These are phyloP conservation scores for Fusarium luffae DNA, from an alignment of 2,329 filamentous ascomycete genomes.

Conservation along the genomic window DNA sequence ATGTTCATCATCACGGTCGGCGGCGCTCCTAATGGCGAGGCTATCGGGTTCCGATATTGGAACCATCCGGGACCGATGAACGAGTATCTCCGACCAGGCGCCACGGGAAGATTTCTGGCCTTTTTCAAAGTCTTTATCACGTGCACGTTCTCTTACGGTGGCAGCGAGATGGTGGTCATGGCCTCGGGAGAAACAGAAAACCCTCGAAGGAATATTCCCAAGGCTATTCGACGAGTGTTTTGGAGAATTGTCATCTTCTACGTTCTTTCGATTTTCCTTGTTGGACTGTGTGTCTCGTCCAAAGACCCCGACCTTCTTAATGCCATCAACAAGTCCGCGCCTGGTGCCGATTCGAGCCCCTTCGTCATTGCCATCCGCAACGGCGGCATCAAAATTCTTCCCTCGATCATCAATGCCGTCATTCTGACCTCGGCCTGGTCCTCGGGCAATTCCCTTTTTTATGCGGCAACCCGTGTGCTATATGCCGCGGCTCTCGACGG, in stretches of 20 bases:
- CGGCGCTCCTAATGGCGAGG: conserved; percentile 62
- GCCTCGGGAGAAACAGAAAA: conserved; percentile 56
- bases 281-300: conserved; percentile 72
- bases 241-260: conserved; percentile 73
- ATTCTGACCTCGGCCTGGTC: conserved; percentile 75
- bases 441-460: conserved; percentile 70
- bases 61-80: conserved; percentile 57
- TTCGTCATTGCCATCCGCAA: conserved; percentile 75
- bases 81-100: conserved; percentile 60
- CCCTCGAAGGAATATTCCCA: conserved; percentile 44
- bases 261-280: conserved; percentile 68
- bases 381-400: conserved; percentile 71
- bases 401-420: conserved; percentile 75
- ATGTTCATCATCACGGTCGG: conserved; percentile 60
- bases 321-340: conserved; percentile 65
- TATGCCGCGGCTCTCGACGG: conserved; percentile 74
- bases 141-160: conserved; percentile 72
- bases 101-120: conserved; percentile 65
- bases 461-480: conserved; percentile 75
- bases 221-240: conserved; percentile 70
- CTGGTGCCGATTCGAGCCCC: conserved; percentile 56
- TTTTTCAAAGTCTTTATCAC: conserved; percentile 67
- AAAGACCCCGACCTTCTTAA: conserved; percentile 70
- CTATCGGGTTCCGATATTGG: conserved; percentile 56
- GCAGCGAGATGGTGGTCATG: conserved; percentile 71